Percentiles rank a stretch among this genome's conserved stretches.
Conservation (phyloP, 305 asterid species). For the Solanum hybrid region DNA sequence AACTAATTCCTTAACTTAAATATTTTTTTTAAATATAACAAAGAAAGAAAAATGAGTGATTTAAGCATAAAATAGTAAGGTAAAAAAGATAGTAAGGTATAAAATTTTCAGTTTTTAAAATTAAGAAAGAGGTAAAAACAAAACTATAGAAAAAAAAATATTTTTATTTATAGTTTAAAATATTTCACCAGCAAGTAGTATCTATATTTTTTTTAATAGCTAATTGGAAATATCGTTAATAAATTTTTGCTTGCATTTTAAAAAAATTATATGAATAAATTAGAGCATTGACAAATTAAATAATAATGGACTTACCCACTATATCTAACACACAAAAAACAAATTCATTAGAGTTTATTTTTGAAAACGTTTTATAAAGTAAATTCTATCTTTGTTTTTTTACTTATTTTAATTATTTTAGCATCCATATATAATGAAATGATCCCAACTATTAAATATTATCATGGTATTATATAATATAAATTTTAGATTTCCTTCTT, state of each 20-base stretch:
- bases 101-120: no score
- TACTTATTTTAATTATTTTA: not conserved
- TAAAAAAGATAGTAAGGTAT: no score
- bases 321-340: not conserved
- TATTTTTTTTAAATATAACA: no score
- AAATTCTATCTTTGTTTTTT: not conserved
- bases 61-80: not conserved
- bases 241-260: not conserved
- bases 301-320: not conserved
- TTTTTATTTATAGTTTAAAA: not conserved
- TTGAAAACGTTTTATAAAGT: not conserved
- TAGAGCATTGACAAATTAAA: not conserved
- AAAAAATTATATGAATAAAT: not conserved
- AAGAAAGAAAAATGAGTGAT: not conserved
- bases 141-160: not conserved
- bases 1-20: not conserved
- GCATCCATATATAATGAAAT: not conserved
- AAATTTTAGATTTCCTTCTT: not conserved
- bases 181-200: not conserved
- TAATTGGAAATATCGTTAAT: no score
- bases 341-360: not conserved
- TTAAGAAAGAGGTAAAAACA: not conserved
- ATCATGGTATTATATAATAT: not conserved
- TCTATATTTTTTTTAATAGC: not conserved
- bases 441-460: not conserved